Percentiles rank a stretch among this genome's conserved stretches.
Evolutionary conservation across 2,329 filamentous ascomycete genomes (phyloP).

Genomic region (Hortaea werneckii): DNA sequence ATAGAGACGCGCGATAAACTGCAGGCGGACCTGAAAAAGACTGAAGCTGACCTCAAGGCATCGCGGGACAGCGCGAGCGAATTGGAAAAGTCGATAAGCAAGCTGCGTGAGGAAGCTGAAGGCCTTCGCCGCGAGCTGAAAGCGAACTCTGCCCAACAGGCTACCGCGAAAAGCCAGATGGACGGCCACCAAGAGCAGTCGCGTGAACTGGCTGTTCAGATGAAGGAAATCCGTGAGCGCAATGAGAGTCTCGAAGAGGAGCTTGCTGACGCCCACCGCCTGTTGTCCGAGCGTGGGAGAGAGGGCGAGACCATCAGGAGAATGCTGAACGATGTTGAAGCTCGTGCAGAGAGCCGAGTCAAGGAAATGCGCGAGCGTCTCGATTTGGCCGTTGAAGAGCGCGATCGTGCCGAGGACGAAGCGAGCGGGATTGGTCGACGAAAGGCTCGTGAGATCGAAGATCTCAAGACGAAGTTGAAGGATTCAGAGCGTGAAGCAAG

Average conservation of each 20-base stretch:
- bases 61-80: conserved; percentile 52
- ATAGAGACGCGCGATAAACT: conserved; percentile 63
- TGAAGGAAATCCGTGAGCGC: conserved; percentile 76
- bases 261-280: conserved; percentile 72
- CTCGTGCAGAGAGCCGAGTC: conserved; percentile 67
- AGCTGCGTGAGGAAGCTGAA: conserved; percentile 57
- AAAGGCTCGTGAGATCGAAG: conserved; percentile 73
- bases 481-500: conserved; percentile 73
- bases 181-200: conserved; percentile 90
- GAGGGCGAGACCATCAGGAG: conserved; percentile 93
- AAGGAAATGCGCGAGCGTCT: conserved; percentile 82
- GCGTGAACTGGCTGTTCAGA: conserved; percentile 76
- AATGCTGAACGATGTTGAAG: conserved; percentile 76
- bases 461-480: conserved; percentile 65
- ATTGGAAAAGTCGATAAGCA: conserved; percentile 63
- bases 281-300: conserved; percentile 76
- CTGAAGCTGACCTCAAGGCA: conserved; percentile 58
- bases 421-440: conserved; percentile 66
- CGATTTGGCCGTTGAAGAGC: conserved; percentile 81
- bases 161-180: conserved; percentile 73
- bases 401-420: conserved; percentile 87
- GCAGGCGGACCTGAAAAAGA: conserved; percentile 56
- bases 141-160: conserved; percentile 75
- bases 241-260: conserved; percentile 88
- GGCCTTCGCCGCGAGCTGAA: conserved; percentile 68